Base-by-base conservation (phyloP, 345 rosid genomes). In the Eucalyptus sp. region DNA sequence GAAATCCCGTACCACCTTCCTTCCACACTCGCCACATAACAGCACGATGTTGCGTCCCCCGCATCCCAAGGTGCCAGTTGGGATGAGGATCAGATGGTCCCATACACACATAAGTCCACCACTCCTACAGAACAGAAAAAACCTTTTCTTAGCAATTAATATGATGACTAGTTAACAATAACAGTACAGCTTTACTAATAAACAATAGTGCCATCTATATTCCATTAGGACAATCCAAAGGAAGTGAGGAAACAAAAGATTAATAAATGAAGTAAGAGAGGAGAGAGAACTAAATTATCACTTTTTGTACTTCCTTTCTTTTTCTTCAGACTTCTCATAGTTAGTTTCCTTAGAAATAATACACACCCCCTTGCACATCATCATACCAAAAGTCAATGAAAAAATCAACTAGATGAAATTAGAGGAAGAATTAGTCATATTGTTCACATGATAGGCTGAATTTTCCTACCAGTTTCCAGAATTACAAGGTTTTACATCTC, bases 11-110 rank as follows among this genome's bases (percentile, higher is more conserved):
- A 87, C 98, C 99, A 50, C 99, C 99, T 95, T 98, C 99, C 94
- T 98, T 98, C 99, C 99, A 98, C 10, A 96, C 98, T 86, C 99
- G 98, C 99, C 99, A 95, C 96, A 97, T 95, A 62, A 98, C 99
- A 91, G 99, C 98, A 87, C 98, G 98, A 88, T 98, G 99, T 91
- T 98, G 99, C 33, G 99, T 95, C 37, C 99, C 99, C 88, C 97
- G 96, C 99, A 97, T 98, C 68, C 99, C 99, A 9, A 98, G 92
- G 88, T 97, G 99, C 99, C 99, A 96, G 91, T 98, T 97, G 81
- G 99, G 99, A 89, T 96, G 99, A 62, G 99, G 99, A 93, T 98
- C 99, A 43, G 98, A 94, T 86, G 99, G 99, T 88, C 99, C 99
- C 95, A 98, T 93, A 91, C 99, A 98, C 87, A 98, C 97, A 89